These are phyloP conservation scores for Crepidotus variabilis DNA, from an alignment of 768 basidiomycete genomes.

Conservation along the genomic window DNA sequence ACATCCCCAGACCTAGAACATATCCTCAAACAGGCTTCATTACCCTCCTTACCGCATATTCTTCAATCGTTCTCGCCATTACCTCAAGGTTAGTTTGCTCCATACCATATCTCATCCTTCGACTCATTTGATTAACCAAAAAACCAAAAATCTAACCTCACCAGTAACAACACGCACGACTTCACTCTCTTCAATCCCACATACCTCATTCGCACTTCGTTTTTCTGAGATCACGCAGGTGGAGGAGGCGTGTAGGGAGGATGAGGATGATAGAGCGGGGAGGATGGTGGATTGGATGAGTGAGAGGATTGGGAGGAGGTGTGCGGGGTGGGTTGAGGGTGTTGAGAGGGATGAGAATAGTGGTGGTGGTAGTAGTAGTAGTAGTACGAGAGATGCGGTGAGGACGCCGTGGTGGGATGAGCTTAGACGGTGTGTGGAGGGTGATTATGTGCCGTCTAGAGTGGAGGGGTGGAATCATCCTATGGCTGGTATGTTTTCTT, in stretches of 20 bases:
- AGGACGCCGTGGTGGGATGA: slow-evolving; percentile 90
- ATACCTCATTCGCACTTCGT: slow-evolving; percentile 68
- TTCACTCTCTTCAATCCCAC: slow-evolving; percentile 63
- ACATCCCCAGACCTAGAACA: slow-evolving; percentile 67
- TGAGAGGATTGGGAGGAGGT: slow-evolving; percentile 59
- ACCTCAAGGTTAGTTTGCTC: slow-evolving; percentile 54
- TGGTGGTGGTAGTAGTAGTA: too few relatives aligned
- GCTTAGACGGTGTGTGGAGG: slow-evolving; percentile 70
- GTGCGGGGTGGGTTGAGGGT: slow-evolving; percentile 69
- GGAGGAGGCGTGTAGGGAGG: slow-evolving; percentile 72
- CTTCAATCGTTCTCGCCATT: slow-evolving; percentile 84
- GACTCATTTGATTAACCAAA: slow-evolving; percentile 1
- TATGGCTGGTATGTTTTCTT: slow-evolving; percentile 49
- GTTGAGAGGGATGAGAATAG: slow-evolving; percentile 38
- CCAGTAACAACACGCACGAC: slow-evolving; percentile 80
- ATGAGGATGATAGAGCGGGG: slow-evolving; percentile 73
- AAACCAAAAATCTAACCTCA: too few relatives aligned
- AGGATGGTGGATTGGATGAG: slow-evolving; percentile 88
- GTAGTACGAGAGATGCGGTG: slow-evolving; percentile 32
- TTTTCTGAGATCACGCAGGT: slow-evolving; percentile 76
- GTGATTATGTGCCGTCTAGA: slow-evolving; percentile 69
- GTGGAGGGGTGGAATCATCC: slow-evolving; percentile 87
- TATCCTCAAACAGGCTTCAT: slow-evolving; percentile 50
- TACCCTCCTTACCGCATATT: slow-evolving; percentile 70
- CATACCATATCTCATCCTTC: background rate